phyloP scores from a whole-genome alignment of 345 rosid genomes.

The Orychophragmus violaceus region DNA sequence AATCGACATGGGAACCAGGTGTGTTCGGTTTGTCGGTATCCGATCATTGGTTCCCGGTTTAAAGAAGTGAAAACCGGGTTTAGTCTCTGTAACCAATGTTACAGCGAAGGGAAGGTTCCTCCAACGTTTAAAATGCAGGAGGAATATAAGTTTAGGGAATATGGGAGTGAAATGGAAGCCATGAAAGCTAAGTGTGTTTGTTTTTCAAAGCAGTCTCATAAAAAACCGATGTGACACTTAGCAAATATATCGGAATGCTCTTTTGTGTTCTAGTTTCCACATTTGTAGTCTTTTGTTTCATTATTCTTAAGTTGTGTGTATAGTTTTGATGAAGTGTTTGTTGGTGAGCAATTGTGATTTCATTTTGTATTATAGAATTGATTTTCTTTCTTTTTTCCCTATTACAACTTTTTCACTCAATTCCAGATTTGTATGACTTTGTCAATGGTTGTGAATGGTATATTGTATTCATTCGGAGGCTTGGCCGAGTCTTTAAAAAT shows the following conservation, averaged over 20 bases:
- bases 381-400: not conserved
- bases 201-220: constrained; percentile 48
- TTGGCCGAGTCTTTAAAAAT: not conserved
- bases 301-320: not conserved
- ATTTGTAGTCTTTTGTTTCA: not conserved
- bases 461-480: not conserved
- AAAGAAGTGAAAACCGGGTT: constrained; percentile 77
- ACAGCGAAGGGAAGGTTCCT: constrained; percentile 91
- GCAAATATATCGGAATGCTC: constrained; percentile 8
- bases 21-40: constrained; percentile 89
- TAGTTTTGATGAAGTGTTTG: constrained; percentile 16
- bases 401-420: not conserved
- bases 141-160: constrained; percentile 76
- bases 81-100: constrained; percentile 83
- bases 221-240: constrained; percentile 41
- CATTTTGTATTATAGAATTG: constrained; percentile 1
- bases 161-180: constrained; percentile 61
- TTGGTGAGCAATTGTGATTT: constrained; percentile 5
- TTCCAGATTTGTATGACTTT: not conserved
- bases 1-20: constrained; percentile 67
- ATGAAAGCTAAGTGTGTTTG: too few species aligned
- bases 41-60: too few species aligned
- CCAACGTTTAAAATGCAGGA: constrained; percentile 57
- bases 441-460: not conserved
- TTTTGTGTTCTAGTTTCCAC: not conserved